phyloP scores from a whole-genome alignment of 306 rosid species.

The Prinsepia uniflora region DNA sequence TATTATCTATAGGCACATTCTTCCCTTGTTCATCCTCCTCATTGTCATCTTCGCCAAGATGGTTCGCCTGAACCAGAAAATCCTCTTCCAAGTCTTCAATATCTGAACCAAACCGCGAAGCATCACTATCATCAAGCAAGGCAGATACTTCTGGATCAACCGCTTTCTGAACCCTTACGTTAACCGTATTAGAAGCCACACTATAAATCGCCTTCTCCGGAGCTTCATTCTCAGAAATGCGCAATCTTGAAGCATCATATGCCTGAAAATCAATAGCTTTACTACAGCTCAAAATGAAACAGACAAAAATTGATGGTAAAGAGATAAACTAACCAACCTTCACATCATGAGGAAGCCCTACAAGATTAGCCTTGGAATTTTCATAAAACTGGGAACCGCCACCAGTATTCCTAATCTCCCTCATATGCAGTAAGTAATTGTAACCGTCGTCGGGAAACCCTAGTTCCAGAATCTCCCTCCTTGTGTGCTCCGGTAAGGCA shows the following conservation, averaged over 20 bases:
- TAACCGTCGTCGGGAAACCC: constrained; percentile 95
- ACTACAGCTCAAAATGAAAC: not conserved
- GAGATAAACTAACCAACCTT: constrained; percentile 43
- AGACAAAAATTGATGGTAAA: not conserved
- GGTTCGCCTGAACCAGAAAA: constrained; percentile 75
- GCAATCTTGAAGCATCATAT: constrained; percentile 73
- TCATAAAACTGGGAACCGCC: constrained; percentile 67
- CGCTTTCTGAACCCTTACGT: constrained; percentile 62
- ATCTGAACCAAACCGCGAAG: constrained; percentile 76
- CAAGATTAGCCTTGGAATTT: constrained; percentile 66
- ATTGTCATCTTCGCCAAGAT: constrained; percentile 30
- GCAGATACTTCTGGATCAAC: constrained; percentile 86
- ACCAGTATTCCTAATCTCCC: constrained; percentile 74
- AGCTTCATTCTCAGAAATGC: constrained; percentile 43
- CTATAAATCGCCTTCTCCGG: constrained; percentile 40
- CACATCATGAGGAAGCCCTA: constrained; percentile 58
- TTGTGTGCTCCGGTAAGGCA: constrained; percentile 47
- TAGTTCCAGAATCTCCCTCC: constrained; percentile 74
- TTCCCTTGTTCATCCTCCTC: constrained; percentile 17
- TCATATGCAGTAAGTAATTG: constrained; percentile 69
- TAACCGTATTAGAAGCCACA: constrained; percentile 63
- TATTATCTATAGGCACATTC: constrained; percentile 4
- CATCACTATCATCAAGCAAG: constrained; percentile 70
- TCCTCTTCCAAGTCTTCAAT: constrained; percentile 92
- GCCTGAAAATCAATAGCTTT: constrained; percentile 48